Evolutionary conservation across 2,329 filamentous ascomycete species (phyloP), one percentile per base, ranked within the genome.

Genomic region (Calonectria ilicicola): DNA sequence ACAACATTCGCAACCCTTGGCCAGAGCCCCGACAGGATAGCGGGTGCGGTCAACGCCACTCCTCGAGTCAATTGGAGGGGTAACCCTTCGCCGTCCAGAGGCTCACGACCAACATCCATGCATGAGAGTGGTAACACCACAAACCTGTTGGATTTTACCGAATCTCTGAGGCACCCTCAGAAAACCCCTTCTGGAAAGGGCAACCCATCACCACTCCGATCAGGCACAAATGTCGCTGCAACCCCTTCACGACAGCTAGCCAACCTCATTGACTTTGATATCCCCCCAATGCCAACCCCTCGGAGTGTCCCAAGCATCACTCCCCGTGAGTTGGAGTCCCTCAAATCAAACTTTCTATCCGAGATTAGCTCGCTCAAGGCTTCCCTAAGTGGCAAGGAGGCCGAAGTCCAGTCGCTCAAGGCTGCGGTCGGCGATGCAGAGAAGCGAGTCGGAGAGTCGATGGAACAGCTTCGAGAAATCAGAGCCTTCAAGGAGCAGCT

Each of bases 361-460:
- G 95, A 98, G 82, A 98, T 99, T 72, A 98, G 95, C 74, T 95
- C 94, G n/a, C 90, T 99, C 21, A 97, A 95, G 81, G 97, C 97
- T 3, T 96, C 95, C 12, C 88, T 99, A 12, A 96, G 93, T 79
- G 97, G 97, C 62, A 97, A 97, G 80, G 96, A 98, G 82, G 96
- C 96, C 7, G 96, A 98, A 83, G 95, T 97, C 42, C 89, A 92
- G 64, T 96, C 94, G 40, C 89, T 98, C 71, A 98, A 98, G 82
- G 92, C 93, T 51, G 95, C 97, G 0, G 92, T 98, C 35, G 91
- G 91, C 7, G 96, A 98, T 84, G 96, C 97, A 0, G 97, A 99
- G 86, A 94, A 95, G 81, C 93, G 96, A 26, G 96, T 97, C 23
- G 96, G 95, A 35, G 93, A 97, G 85, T 94, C 93, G 65, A 89